Evolutionary conservation across 345 rosid species (phyloP), one percentile per base, ranked within the genome.

Genomic region (Corchorus capsularis): DNA sequence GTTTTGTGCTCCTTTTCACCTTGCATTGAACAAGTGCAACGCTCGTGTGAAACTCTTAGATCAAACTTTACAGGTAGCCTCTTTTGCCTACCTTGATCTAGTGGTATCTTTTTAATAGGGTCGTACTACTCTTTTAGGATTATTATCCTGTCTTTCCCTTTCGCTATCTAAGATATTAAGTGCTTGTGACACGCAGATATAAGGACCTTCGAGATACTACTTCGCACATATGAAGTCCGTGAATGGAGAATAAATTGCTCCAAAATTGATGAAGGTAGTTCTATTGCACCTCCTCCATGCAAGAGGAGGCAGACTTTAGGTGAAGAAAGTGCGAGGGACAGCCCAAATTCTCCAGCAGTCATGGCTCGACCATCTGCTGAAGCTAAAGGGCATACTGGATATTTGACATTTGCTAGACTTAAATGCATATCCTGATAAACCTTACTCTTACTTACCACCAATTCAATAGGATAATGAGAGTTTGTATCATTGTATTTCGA

Each of bases 21-120:
- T 11, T 96, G 99, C 83, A 92, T 93, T 56, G 98, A 96, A 82
- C 97, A 96, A 91, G 98, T 91, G 72, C 97, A 96, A 67, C 93
- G 90, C 57, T 81, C 95, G 32, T 96, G 94, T 79, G 98, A 96
- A 83, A 86, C 87, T 76, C 93, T 93, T 46, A 81, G 76, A 75
- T 83, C 86, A 75, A 80, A 87, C 66, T 93, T 93, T 83, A 91
- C 92, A 13, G 97, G 99, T 92, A 80, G 72, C 27, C 20, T 54
- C 15, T 66, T 32, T 55, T n/a, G 27, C 50, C 27, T 34, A 5
- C 60, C 1, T 27, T 59, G 27, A 12, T 73, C 64, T 27, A 57
- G 22, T 20, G 14, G 52, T 59, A 7, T 27, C 4, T 39, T 14
- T 64, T 64, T 5, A 43, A 27, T 14, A 16, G 14, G 7, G 2